Percentiles rank a stretch among this genome's conserved stretches.
These are phyloP conservation scores for Epicoccum nigrum DNA, from an alignment of 2,329 filamentous ascomycete species.

Conservation along the genomic window DNA sequence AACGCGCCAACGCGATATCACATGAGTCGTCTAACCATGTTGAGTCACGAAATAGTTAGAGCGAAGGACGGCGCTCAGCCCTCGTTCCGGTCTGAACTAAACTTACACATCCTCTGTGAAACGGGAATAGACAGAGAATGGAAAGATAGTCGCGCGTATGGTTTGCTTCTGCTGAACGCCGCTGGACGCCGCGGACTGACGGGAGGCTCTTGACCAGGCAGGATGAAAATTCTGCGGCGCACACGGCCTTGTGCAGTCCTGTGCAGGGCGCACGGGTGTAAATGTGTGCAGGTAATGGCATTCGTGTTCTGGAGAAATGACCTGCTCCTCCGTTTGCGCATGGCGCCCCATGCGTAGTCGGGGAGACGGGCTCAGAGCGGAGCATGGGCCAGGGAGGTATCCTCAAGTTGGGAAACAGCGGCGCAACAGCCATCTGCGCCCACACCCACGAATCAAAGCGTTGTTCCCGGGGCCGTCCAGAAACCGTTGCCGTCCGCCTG, in stretches of 20 bases:
- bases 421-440: conserved; percentile 41
- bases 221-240: conserved; percentile 16
- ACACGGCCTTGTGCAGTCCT: conserved; percentile 12
- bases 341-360: conserved; percentile 25
- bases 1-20: conserved; percentile 48
- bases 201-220: conserved; percentile 12
- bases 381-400: conserved; percentile 38
- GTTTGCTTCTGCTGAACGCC: conserved; percentile 2
- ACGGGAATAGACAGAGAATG: conserved; percentile 32
- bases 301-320: conserved; percentile 11
- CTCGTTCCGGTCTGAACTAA: conserved; percentile 28
- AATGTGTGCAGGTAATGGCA: conserved; percentile 18
- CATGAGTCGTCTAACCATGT: conserved; percentile 35
- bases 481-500: conserved; percentile 37
- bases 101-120: conserved; percentile 41
- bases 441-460: conserved; percentile 33
- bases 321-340: conserved; percentile 30
- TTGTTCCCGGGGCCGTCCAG: conserved; percentile 22
- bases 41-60: conserved; percentile 37
- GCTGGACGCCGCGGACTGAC: conserved; percentile 7
- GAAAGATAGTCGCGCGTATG: conserved; percentile 21
- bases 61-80: conserved; percentile 23
- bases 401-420: conserved; percentile 24
- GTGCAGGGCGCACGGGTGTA: conserved; percentile 12
- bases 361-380: conserved; percentile 14